Percentiles rank a stretch among this genome's conserved stretches.
phyloP scores from a whole-genome alignment of 208 protist species.

The Trypanosoma platydactyli region DNA sequence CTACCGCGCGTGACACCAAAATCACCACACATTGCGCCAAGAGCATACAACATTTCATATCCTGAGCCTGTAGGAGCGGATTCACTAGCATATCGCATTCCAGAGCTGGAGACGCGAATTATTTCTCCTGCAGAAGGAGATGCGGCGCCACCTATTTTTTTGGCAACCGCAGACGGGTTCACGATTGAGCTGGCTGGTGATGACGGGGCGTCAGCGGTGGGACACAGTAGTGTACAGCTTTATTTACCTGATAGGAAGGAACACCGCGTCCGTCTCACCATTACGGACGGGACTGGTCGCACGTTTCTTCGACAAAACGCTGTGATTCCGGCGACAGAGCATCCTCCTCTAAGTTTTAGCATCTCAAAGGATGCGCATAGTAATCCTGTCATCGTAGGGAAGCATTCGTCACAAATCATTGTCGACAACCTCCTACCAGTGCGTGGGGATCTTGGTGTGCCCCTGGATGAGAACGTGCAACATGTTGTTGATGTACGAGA shows the following conservation, averaged over 20 bases:
- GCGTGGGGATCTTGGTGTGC: conserved; percentile 15
- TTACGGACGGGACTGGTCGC: conserved; percentile 38
- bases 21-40: neutral
- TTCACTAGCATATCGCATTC: conserved; percentile 20
- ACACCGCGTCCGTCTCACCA: conserved; percentile 52
- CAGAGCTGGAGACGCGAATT: conserved; percentile 60
- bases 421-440: conserved; percentile 13
- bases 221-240: conserved; percentile 41
- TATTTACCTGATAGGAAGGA: conserved; percentile 42
- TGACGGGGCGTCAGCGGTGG: conserved; percentile 45
- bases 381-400: conserved; percentile 8
- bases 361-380: conserved; percentile 14
- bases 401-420: conserved; percentile 3
- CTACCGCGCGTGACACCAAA: conserved; percentile 31
- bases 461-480: conserved; percentile 12
- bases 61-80: conserved; percentile 14
- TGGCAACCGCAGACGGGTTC: conserved; percentile 44
- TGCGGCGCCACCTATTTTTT: conserved; percentile 34
- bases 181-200: conserved; percentile 58
- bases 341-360: conserved; percentile 19
- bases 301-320: conserved; percentile 55
- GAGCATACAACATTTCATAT: conserved; percentile 9
- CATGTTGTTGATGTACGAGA: conserved; percentile 41
- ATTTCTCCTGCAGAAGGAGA: conserved; percentile 2
- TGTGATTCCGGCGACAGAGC: conserved; percentile 48